These are phyloP conservation scores for Talaromyces sp. DNA, from an alignment of 2,329 filamentous ascomycete genomes.

Conservation along the genomic window DNA sequence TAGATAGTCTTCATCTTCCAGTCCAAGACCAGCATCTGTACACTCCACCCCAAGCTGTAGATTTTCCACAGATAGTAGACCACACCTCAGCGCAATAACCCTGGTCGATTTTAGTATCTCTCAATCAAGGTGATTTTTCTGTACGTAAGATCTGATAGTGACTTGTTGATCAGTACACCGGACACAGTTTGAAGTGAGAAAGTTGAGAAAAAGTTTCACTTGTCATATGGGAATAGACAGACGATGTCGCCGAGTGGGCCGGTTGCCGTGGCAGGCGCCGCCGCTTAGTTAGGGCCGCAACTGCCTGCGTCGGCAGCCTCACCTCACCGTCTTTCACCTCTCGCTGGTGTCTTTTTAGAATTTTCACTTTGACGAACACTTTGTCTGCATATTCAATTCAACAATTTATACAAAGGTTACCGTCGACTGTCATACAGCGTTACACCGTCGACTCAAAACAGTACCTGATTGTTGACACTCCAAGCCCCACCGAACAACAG, in stretches of 20 bases:
- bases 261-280: constrained; percentile 12
- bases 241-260: constrained; percentile 6
- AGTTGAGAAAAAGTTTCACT: neutral
- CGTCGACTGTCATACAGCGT: neutral
- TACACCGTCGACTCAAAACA: neutral
- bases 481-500: constrained; percentile 1
- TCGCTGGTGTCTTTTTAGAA: neutral
- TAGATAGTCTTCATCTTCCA: constrained; percentile 44
- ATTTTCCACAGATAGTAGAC: no score
- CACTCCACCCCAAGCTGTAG: no score
- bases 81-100: no score
- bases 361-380: neutral
- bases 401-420: no score
- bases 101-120: neutral
- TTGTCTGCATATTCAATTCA: neutral
- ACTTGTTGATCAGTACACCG: no score
- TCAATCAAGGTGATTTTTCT: no score
- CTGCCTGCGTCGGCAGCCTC: neutral
- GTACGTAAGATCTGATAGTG: no score
- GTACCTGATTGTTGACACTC: constrained; percentile 5
- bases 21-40: constrained; percentile 43
- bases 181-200: no score
- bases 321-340: constrained; percentile 7
- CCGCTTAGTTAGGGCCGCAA: neutral
- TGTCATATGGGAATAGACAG: neutral